Conservation (phyloP, 1,284 basidiomycete genomes). For the Ceraceosorus bombacis region DNA sequence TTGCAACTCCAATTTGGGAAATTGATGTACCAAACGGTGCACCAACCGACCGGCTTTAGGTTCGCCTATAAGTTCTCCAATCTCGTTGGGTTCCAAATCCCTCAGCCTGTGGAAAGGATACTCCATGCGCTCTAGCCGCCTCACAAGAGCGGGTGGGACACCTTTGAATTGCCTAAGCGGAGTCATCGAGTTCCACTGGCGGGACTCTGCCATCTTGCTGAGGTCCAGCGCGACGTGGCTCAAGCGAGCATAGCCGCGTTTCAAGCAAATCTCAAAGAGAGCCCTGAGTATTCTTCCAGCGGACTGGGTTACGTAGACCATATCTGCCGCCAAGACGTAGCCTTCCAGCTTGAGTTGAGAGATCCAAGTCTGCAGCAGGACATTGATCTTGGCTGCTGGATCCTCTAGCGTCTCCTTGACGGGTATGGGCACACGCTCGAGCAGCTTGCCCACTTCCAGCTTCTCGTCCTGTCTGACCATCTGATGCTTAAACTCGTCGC, state of each 20-base stretch:
- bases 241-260: conserved; percentile 93
- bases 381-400: conserved; percentile 93
- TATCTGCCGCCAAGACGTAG: conserved; percentile 94
- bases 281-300: conserved; percentile 74
- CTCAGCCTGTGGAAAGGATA: conserved; percentile 51
- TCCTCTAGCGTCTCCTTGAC: conserved; percentile 96
- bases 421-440: conserved; percentile 93
- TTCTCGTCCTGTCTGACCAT: conserved; percentile 58
- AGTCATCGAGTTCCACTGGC: conserved; percentile 94
- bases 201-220: conserved; percentile 80
- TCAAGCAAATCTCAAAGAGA: conserved; percentile 96
- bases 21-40: conserved; percentile 88
- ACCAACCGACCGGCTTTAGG: conserved; percentile 79
- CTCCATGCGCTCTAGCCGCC: conserved; percentile 93
- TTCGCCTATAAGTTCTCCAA: conserved; percentile 84
- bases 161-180: conserved; percentile 91
- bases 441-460: conserved; percentile 73
- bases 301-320: conserved; percentile 70
- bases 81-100: conserved; percentile 46
- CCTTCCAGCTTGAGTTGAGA: conserved; percentile 89
- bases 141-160: conserved; percentile 74
- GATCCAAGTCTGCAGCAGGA: conserved; percentile 88
- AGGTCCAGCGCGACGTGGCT: conserved; percentile 83
- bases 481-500: conserved; percentile 90
- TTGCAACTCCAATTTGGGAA: conserved; percentile 79